A percentile compares a stretch with the other conserved stretches of the same genome.
Evolutionary conservation across 2,329 filamentous ascomycete genomes (phyloP).

Genomic region (Aspergillus piperis): DNA sequence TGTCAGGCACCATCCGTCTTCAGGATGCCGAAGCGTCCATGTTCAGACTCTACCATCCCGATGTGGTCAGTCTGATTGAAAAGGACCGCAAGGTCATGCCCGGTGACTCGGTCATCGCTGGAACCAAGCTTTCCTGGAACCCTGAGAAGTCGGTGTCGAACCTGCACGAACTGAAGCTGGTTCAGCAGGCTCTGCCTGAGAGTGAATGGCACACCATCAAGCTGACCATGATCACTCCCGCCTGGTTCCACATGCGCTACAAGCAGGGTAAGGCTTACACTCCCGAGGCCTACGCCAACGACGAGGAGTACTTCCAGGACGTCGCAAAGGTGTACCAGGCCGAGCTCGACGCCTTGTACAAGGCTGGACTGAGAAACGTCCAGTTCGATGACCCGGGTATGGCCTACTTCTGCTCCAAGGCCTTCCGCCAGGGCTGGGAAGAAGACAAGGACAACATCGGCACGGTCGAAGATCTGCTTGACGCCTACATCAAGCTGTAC

Average conservation of each 20-base stretch:
- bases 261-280: conserved; percentile 5
- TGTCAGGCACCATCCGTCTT: conserved; percentile 26
- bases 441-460: background rate
- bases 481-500: conserved; percentile 7
- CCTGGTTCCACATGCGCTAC: conserved; percentile 7
- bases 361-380: conserved; percentile 1
- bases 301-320: conserved; percentile 2
- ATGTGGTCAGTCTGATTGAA: conserved; percentile 30
- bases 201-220: conserved; percentile 3
- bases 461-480: background rate
- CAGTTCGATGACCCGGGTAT: conserved; percentile 5
- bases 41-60: conserved; percentile 31
- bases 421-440: conserved; percentile 1
- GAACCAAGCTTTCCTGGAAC: conserved; percentile 26
- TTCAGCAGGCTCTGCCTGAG: conserved; percentile 1
- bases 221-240: conserved; percentile 7
- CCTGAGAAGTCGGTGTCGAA: conserved; percentile 20
- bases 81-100: conserved; percentile 31
- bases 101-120: conserved; percentile 30
- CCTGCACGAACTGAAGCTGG: conserved; percentile 2
- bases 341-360: background rate
- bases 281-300: background rate
- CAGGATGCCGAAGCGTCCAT: conserved; percentile 30
- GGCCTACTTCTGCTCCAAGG: conserved; percentile 6
- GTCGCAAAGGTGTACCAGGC: conserved; percentile 3